These are phyloP conservation scores for Suillus luteus DNA, from an alignment of 768 basidiomycete species.

Conservation along the genomic window DNA sequence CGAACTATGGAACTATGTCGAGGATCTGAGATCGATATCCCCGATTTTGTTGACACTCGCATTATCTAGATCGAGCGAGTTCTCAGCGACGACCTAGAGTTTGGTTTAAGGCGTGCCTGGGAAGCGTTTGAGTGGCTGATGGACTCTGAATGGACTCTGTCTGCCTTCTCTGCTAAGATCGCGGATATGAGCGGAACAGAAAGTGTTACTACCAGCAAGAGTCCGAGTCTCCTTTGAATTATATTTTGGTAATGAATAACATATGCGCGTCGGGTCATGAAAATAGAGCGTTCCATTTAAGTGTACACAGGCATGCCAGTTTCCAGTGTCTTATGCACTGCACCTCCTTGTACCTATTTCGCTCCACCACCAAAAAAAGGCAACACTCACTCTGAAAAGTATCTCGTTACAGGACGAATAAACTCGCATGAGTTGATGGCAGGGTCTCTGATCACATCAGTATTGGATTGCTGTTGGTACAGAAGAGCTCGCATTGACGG, in stretches of 20 bases:
- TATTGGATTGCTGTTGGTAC: background rate
- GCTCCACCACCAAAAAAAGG: background rate
- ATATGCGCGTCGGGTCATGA: slow-evolving; percentile 42
- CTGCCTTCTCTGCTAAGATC: no score
- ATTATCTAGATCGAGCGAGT: no score
- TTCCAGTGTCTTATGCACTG: background rate
- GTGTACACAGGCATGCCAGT: slow-evolving; percentile 46
- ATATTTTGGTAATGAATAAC: slow-evolving; percentile 1
- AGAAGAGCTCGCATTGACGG: background rate
- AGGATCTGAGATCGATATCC: no score
- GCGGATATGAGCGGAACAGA: no score
- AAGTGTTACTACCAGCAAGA: slow-evolving; percentile 17
- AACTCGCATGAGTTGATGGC: background rate
- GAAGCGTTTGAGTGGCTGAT: no score
- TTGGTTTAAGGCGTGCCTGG: no score
- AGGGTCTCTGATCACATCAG: background rate
- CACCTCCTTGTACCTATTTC: background rate
- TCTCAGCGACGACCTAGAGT: no score
- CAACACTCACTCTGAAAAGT: background rate
- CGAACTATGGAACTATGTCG: no score
- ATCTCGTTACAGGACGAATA: background rate
- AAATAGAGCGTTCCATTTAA: slow-evolving; percentile 62
- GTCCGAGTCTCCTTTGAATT: background rate
- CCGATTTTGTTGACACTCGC: no score
- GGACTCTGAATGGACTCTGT: no score